A percentile compares a stretch with the other conserved stretches of the same genome.
Conservation (phyloP, 2,329 filamentous ascomycete genomes). For the Furcasterigmium furcatum region DNA sequence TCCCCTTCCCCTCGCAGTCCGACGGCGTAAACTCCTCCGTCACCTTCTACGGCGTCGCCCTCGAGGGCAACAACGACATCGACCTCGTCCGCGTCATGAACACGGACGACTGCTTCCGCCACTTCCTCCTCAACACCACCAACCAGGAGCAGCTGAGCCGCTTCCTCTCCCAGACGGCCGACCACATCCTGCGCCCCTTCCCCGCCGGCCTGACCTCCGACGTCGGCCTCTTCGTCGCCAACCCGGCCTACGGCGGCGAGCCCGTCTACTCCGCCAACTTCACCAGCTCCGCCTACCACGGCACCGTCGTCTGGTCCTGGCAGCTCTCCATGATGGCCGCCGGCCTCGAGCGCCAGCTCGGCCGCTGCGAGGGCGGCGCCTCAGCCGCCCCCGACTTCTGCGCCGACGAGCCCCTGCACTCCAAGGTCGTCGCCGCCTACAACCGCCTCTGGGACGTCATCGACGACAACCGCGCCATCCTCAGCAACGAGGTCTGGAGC, state of each 20-base stretch:
- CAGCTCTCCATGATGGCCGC: conserved; percentile 62
- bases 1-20: conserved; percentile 6
- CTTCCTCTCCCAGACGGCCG: conserved; percentile 55
- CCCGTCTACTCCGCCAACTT: conserved; percentile 46
- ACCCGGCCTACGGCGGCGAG: conserved; percentile 53
- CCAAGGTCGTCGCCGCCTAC: conserved; percentile 48
- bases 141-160: conserved; percentile 51
- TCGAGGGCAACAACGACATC: conserved; percentile 48
- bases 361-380: conserved; percentile 38
- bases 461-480: conserved; percentile 40
- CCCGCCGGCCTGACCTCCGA: conserved; percentile 55
- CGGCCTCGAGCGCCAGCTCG: conserved; percentile 55
- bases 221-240: conserved; percentile 56
- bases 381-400: conserved; percentile 48
- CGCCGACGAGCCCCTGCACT: conserved; percentile 33
- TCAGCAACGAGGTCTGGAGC: conserved; percentile 1
- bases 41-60: conserved; percentile 52
- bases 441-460: conserved; percentile 60
- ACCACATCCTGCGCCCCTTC: conserved; percentile 54
- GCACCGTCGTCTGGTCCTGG: conserved; percentile 64
- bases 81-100: conserved; percentile 56
- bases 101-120: conserved; percentile 61
- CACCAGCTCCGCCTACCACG: conserved; percentile 58
- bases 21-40: conserved; percentile 29
- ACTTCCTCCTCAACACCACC: conserved; percentile 59